A percentile compares a stretch with the other conserved stretches of the same genome.
These are phyloP conservation scores for Globisporangium abappressorium DNA, from an alignment of 352 stramenopile genomes.

Conservation along the genomic window DNA sequence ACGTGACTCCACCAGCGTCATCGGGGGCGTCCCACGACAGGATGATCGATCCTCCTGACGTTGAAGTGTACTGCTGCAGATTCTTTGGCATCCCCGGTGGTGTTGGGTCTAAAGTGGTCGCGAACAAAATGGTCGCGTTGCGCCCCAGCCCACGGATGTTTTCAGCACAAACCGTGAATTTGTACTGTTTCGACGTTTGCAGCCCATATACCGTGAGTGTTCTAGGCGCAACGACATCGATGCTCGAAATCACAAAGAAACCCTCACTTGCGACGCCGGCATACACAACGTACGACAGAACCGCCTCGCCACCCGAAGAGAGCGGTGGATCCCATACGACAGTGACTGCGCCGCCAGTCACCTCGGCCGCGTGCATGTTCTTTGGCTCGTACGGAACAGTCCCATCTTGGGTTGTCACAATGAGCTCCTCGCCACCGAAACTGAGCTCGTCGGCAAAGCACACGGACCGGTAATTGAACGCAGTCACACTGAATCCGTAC, in stretches of 20 bases:
- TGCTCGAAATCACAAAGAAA: constrained; percentile 14
- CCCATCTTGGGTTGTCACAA: constrained; percentile 32
- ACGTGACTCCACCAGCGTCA: constrained; percentile 31
- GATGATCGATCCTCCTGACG: constrained; percentile 39
- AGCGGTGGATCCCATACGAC: constrained; percentile 44
- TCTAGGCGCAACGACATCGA: constrained; percentile 12
- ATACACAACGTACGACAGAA: constrained; percentile 39
- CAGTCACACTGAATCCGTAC: constrained; percentile 45
- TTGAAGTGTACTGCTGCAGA: constrained; percentile 24
- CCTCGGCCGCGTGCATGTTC: constrained; percentile 19
- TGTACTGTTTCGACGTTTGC: constrained; percentile 23
- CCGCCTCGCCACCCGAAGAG: constrained; percentile 29
- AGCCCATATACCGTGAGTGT: constrained; percentile 29
- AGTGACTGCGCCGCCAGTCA: constrained; percentile 40
- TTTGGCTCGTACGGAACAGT: constrained; percentile 42
- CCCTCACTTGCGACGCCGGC: constrained; percentile 3
- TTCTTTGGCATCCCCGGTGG: constrained; percentile 29
- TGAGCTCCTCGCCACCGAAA: constrained; percentile 28
- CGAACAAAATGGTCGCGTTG: constrained; percentile 30
- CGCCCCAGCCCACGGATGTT: constrained; percentile 35
- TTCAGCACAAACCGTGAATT: constrained; percentile 34
- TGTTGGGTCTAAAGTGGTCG: constrained; percentile 29
- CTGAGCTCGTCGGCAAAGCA: constrained; percentile 31
- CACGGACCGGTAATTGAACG: constrained; percentile 45
- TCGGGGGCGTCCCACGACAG: constrained; percentile 38